Conservation (phyloP, 2,329 filamentous ascomycete species). For the Botrytis tulipae region DNA sequence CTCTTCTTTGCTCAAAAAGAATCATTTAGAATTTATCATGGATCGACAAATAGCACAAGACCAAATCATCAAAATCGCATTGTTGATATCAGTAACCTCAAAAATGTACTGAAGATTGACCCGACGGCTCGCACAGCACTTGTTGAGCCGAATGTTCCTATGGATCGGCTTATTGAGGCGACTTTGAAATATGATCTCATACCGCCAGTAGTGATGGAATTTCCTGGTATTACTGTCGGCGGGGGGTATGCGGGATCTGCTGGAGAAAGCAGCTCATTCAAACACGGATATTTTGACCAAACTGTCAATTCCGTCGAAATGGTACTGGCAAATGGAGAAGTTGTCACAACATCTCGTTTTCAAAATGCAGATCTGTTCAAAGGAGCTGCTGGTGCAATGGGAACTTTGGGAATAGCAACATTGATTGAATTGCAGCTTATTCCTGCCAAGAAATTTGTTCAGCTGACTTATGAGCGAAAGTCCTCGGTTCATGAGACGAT, state of each 20-base stretch:
- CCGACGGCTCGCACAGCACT: conserved; percentile 44
- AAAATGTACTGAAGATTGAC: conserved; percentile 46
- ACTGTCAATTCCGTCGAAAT: conserved; percentile 62
- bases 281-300: conserved; percentile 62
- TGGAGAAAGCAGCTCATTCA: conserved; percentile 65
- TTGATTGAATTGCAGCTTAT: neutral
- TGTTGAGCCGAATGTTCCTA: conserved; percentile 67
- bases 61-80: conserved; percentile 31
- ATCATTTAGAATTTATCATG: conserved; percentile 53
- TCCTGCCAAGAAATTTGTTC: neutral
- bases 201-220: conserved; percentile 66
- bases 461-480: neutral
- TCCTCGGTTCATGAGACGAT: neutral
- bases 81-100: conserved; percentile 48
- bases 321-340: conserved; percentile 55
- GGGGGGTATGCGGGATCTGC: conserved; percentile 65
- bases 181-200: conserved; percentile 54
- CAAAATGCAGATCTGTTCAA: neutral
- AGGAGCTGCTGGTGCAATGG: conserved; percentile 4
- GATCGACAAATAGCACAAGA: conserved; percentile 53
- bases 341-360: conserved; percentile 39
- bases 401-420: neutral
- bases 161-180: conserved; percentile 60
- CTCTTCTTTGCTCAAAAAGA: conserved; percentile 29
- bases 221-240: conserved; percentile 66